A percentile compares a stretch with the other conserved stretches of the same genome.
phyloP scores from a whole-genome alignment of 176 grass and related monocot genomes.

The Oryza punctata region DNA sequence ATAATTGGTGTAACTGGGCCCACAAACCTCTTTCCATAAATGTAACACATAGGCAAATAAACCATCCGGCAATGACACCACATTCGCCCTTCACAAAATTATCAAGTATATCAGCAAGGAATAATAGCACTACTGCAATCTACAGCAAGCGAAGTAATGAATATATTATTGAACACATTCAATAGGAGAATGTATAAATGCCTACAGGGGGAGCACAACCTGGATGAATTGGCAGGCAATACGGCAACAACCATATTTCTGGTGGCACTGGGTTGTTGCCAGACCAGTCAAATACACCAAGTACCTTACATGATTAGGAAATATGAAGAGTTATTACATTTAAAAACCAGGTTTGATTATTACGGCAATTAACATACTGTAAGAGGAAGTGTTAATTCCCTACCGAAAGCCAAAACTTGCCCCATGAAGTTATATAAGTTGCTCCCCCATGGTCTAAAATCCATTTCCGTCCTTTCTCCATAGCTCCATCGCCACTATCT shows the following conservation, averaged over 20 bases:
- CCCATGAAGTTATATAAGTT: constrained; percentile 90
- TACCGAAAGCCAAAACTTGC: constrained; percentile 94
- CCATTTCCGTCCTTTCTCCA: constrained; percentile 85
- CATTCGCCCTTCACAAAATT: constrained; percentile 65
- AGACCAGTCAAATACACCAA: constrained; percentile 97
- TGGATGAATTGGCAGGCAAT: constrained; percentile 82
- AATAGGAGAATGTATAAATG: constrained; percentile 10
- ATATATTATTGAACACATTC: background rate
- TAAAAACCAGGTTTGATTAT: constrained; percentile 26
- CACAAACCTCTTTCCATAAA: constrained; percentile 94
- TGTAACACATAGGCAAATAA: constrained; percentile 95
- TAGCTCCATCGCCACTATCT: constrained; percentile 69
- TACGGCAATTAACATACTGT: constrained; percentile 13
- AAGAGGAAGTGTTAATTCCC: constrained; percentile 11
- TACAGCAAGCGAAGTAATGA: background rate
- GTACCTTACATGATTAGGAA: constrained; percentile 60
- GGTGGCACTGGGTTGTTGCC: constrained; percentile 94
- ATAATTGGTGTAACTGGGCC: constrained; percentile 64
- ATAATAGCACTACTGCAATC: background rate
- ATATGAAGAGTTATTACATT: constrained; percentile 29
- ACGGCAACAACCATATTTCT: constrained; percentile 93
- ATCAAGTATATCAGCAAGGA: constrained; percentile 17
- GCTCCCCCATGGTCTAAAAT: constrained; percentile 89
- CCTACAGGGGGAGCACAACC: constrained; percentile 44
- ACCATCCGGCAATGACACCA: constrained; percentile 99